Evolutionary conservation across 2,329 filamentous ascomycete species (phyloP), one percentile per base, ranked within the genome.

Genomic region (Sporothrix pseudoabietina): DNA sequence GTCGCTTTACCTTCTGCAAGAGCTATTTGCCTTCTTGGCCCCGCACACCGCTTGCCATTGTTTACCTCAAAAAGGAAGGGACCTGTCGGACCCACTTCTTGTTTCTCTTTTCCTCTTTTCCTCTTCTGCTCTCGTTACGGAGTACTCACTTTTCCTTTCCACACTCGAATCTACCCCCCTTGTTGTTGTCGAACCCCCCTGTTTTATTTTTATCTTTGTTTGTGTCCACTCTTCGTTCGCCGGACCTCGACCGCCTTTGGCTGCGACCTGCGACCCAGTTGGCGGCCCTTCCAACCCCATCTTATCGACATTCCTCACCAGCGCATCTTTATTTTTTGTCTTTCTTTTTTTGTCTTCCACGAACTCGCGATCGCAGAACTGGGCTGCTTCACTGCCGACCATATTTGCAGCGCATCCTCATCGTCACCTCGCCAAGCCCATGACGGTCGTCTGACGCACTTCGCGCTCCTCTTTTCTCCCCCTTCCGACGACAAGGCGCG

Each of bases 201-300:
- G 59, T 55, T 54, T 66, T 72, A 54, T 72, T 71, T 71, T 54
- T 71, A 59, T 71, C 69, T 61, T 47, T 71, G 54, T 57, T 55
- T 70, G 66, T 69, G 69, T 41, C 54, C 66, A 55, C 66, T 54
- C 66, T 35, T 14, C 4, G 9, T 30, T 52, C 65, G 26, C 26
- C 54, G 54, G 54, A 44, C 54, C 54, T 59, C 39, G 54, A 59
- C 69, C 69, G 39, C 54, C 68, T 70, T 55, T 70, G 68, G 69
- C 54, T 57, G 69, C 68, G 54, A 61, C 69, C 54, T 57, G 54
- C 68, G 69, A 61, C 69, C 69, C 69, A 71, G 69, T 61, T 59
- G 54, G 68, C 35, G 19, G 69, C 69, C 69, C 44, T 49, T 54
- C 61, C 39, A 22, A 59, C 52, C 69, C 69, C 54, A 61, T 71